Evolutionary conservation across 2,329 filamentous ascomycete species (phyloP), one percentile per base, ranked within the genome.

Genomic region (Beauveria australis): DNA sequence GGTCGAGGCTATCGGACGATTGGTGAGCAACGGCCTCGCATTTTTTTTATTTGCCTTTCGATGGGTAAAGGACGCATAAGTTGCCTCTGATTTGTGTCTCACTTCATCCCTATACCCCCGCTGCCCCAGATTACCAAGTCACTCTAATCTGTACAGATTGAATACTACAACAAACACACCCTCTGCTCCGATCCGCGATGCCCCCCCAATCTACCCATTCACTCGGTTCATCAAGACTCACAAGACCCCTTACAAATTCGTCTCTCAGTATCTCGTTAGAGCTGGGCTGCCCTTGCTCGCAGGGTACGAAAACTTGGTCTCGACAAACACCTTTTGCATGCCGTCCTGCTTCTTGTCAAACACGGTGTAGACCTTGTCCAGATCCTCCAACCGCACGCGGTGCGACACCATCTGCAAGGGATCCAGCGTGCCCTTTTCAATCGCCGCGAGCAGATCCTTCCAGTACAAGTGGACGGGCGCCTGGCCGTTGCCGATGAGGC

Each of bases 381-480:
- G 79, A 66, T 92, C 89, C 63, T 93, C 88, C 3, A 95, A 79
- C 33, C 81, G 79, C 57, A 91, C 83, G 14, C 91, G 86, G 72
- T 95, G 91, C 8, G 87, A 89, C 1, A 95, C 78, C 89, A 95
- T 95, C 70, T 89, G 85, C 41, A 88, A 16, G 0, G 90, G 89
- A 62, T 95, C 85, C 47, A 95, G 83, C 64, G 87, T 80, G 37
- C 85, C 85, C 24, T 78, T 79, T 67, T 86, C 81, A 63, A 95
- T 88, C 73, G 78, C 76, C 63, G 82, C 75, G 51, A 94, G 78
- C n/a, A 95, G 78, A 3, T 89, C 82, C 26, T 91, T 79, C 91
- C 90, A 95, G 76, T 95, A 94, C 68, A 87, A 83, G 67, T 93
- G 89, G 0, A 95, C 89, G 0, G 91, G 91, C 0, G 82, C 82